Conservation (phyloP, 805 yeast species). For the Candida andamanensis region DNA sequence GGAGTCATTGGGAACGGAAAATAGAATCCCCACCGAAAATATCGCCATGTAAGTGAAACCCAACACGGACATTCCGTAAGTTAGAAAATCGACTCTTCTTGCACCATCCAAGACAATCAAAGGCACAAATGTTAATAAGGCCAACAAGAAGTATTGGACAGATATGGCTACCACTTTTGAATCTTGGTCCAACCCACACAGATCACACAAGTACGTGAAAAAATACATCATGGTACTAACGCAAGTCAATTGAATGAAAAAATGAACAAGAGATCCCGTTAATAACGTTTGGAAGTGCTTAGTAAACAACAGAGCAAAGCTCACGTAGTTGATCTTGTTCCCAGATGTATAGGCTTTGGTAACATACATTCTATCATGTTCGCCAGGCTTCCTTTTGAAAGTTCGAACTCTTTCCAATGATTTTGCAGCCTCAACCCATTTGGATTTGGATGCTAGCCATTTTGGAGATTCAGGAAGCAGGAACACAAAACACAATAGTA, state of each 20-base stretch:
- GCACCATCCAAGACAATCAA: conserved; percentile 37
- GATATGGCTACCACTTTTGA: conserved; percentile 29
- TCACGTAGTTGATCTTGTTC: conserved; percentile 14
- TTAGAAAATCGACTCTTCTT: conserved; percentile 43
- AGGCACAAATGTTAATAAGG: conserved; percentile 41
- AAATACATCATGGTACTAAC: conserved; percentile 41
- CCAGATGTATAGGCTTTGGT: conserved; percentile 21
- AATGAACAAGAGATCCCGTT: conserved; percentile 35
- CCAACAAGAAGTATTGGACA: conserved; percentile 33
- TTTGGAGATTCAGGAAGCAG: conserved; percentile 28
- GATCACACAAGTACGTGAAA: conserved; percentile 42
- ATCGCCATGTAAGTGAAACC: conserved; percentile 30
- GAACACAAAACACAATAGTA: conserved; percentile 15
- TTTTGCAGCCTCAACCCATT: conserved; percentile 34
- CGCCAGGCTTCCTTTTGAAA: conserved; percentile 3
- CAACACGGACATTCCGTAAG: conserved; percentile 38
- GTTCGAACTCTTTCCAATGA: conserved; percentile 11
- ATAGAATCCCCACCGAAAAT: conserved; percentile 29
- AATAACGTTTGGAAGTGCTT: conserved; percentile 29
- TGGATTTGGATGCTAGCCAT: conserved; percentile 23
- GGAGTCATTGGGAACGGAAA: conserved; percentile 11
- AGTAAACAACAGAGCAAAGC: conserved; percentile 29
- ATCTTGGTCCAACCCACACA: conserved; percentile 39
- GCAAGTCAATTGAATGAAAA: conserved; percentile 42
- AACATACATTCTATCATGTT: conserved; percentile 17